Base-by-base conservation (phyloP, 2,329 filamentous ascomycete genomes). In the Myriangium duriaei region DNA sequence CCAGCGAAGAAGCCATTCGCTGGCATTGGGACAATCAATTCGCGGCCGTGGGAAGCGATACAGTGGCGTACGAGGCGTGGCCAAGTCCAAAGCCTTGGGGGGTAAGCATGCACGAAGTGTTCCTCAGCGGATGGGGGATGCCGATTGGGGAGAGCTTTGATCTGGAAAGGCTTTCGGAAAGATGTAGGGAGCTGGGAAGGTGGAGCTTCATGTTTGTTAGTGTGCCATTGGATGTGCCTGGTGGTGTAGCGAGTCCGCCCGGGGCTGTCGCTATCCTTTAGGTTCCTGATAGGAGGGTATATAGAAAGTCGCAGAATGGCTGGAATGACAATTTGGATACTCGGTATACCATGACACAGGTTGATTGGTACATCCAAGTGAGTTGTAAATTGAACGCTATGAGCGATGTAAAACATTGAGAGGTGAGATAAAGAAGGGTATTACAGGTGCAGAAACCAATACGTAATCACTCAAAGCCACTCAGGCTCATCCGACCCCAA, bases 11-110 rank as follows among this genome's bases (percentile, higher is more conserved):
- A 4, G 65, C 64, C 5, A 58, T 73, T 11, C 59, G 63, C 26
- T 77, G 72, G 72, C 56, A 76, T 12, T 76, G 72, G 71, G 65
- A 74, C 38, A 61, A 67, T 34, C 56, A 61, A 11, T 74, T 77
- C 45, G 57, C 70, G 0, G 73, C 72, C 1, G 64, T 75, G 0
- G 73, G 65, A 0, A 69, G 71, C 2, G 73, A 78, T 41, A 63
- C 65, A 34, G 67, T 71, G 7, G 62, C 59, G 4, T 68, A 72
- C 43, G 72, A 76, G 47, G 48, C 50, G 7, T 53, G 55, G 30
- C 58, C 59, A 1, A 53, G 56, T 4, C 35, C 43, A 19, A 32
- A 34, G 11, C 41, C 42, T 13, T 44, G 50, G 19, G 53, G 40
- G 3, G 37, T 17, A 9, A 51, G 53, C 3, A 35, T 57, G 38